Base-by-base conservation (phyloP, 345 rosid genomes). In the Iberis pinnata region DNA sequence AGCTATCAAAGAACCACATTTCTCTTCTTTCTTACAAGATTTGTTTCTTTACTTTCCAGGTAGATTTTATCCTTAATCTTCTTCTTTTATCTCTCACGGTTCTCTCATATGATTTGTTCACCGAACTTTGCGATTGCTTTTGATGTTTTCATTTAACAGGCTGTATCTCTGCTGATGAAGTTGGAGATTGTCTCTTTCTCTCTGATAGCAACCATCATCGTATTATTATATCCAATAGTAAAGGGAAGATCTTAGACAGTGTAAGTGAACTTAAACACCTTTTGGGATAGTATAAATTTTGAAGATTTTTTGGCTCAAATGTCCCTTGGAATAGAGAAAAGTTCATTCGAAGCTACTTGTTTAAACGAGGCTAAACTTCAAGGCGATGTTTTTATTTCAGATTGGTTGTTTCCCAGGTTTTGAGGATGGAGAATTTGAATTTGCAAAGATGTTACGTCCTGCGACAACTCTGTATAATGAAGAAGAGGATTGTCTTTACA, bases 151-250 rank as follows among this genome's bases (percentile, higher is more conserved):
- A 17, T 26, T n/a, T 29, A 17, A 18, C 81, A 92, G 97, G 82
- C 41, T 80, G 97, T 58, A 53, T 92, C 49, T 78, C 86, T 67
- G 83, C 83, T 48, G 94, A 88, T 67, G 86, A 78, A 77, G 56
- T 32, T 76, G 78, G 83, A 18, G 40, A 65, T 49, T 78, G 78
- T 24, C 49, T 92, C 39, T 88, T 88, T 70, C 73, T 92, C 60
- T 92, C 98, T 22, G 98, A 92, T 76, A 80, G 79, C 76, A 88
- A 88, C 67, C 95, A 92, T 78, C 98, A 92, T 71, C 89, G 98
- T 18, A 73, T 92, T 49, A 73, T 92, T 29, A 60, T 83, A 53
- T 65, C 60, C 35, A 78, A 80, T 35, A 72, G 68, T 25, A 63
- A 33, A 39, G 97, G 98, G 55, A 76, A 72, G 70, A 77, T 92